Base-by-base conservation (phyloP, 2,329 filamentous ascomycete species). In the Didymella segeticola region DNA sequence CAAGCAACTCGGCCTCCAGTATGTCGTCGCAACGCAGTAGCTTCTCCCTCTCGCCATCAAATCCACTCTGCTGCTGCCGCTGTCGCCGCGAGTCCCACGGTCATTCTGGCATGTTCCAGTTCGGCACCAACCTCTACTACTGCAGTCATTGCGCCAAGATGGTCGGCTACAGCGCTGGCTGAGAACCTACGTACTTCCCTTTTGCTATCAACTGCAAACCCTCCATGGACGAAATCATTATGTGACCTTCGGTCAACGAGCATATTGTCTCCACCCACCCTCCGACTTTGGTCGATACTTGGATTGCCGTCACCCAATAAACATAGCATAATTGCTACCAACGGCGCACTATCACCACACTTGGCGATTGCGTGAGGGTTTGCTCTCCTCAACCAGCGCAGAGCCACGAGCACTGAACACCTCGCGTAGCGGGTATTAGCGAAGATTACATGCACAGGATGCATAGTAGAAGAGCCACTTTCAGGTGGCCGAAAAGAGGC, bases 111-210 rank as follows among this genome's bases (percentile, higher is more conserved):
- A 75, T 76, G 71, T 66, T 75, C 58, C 63, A 68, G 22, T 73
- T 73, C 50, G 72, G 72, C 47, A 70, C 71, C 47, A 76, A 76
- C 56, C 64, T 70, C 26, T 76, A 75, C 64, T 77, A 77, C 63
- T 77, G 75, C 62, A 64, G 48, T 39, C 75, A 75, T 58, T 77
- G 75, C 53, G 74, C 75, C 46, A 66, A 56, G 47, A 72, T 77
- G 63, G 70, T 71, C 4, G 75, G 75, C 46, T 76, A 75, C 63
- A 67, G 63, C 49, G 61, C 64, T 29, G 70, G 70, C 25, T 74
- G 71, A 74, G 58, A 23, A 15, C 30, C 11, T 6, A 36, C 15
- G 3, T 2, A 15, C 8, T 25, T 33, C 26, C 14, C 23, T 23
- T 5, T 31, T 41, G 22, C 29, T 17, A 2, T 14, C 15, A 31